Evolutionary conservation across 345 rosid species (phyloP), one percentile per base, ranked within the genome.

Genomic region (Melaleuca alternifolia): DNA sequence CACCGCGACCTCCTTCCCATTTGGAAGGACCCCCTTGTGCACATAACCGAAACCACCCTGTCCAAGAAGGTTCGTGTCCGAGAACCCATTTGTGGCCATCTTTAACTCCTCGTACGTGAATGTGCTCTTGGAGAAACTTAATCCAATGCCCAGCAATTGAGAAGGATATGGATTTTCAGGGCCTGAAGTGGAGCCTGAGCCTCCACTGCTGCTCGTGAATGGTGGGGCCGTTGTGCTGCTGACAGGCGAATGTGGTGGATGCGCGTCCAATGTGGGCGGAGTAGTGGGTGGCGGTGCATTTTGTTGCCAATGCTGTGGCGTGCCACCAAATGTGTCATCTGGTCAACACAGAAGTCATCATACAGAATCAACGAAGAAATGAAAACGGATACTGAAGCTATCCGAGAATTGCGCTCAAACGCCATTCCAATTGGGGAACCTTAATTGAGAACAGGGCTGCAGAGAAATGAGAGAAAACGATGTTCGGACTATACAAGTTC

Each of bases 31-130:
- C 85, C 98, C 98, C 82, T 83, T 95, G 87, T 94, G 93, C 87
- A 93, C 98, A n/a, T 89, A 91, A 21, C 96, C 95, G 23, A 93
- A 94, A 65, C 98, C 96, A 2, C 98, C 98, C 90, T 93, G 93
- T 26, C 98, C 95, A 2, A 95, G 90, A 65, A 93, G 92, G 85
- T 95, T 95, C 8, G 96, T 89, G 8, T 91, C 94, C 15, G 94
- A 94, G 91, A 95, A 95, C 10, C 93, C 95, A 87, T 91, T 87
- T 0, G 95, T 94, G 7, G 98, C 98, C 88, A 90, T 89, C 7
- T 90, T 91, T 18, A 95, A 85, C 90, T 94, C 95, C 86, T 92
- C 94, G 7, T 90, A 92, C 3, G 96, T 90, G 87, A 93, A 94
- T 46, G 90, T 90, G 91, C 96, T 95, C 91, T 93, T 93, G 9